These are phyloP conservation scores for Aspergillus neotritici DNA, from an alignment of 2,329 filamentous ascomycete species.

Conservation along the genomic window DNA sequence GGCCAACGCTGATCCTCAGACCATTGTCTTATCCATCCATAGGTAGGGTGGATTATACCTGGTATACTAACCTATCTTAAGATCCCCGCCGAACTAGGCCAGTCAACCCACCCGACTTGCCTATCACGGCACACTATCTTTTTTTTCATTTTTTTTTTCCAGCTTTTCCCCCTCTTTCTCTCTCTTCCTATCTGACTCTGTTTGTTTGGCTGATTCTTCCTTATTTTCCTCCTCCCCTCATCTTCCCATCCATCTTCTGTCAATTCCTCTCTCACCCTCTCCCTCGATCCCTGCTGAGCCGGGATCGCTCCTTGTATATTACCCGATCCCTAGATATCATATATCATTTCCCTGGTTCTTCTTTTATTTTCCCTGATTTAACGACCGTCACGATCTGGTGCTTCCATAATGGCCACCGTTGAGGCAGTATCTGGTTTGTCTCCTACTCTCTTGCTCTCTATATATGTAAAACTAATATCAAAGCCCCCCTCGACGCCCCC, in stretches of 20 bases:
- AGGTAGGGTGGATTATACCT: too few species aligned
- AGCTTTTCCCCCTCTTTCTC: conserved; percentile 9
- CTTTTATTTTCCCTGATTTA: conserved; percentile 8
- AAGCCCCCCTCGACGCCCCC: too few species aligned
- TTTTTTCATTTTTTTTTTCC: conserved; percentile 3
- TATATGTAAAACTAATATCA: too few species aligned
- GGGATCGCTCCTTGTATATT: too few species aligned
- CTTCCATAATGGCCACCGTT: conserved; percentile 15
- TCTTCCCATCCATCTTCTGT: conserved; percentile 6
- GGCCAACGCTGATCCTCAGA: too few species aligned
- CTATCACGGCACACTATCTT: background rate
- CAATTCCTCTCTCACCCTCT: conserved; percentile 11
- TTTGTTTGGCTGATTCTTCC: background rate
- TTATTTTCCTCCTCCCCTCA: conserved; percentile 2
- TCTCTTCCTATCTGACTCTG: conserved; percentile 8
- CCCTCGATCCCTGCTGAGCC: background rate
- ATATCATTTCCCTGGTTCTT: conserved; percentile 5
- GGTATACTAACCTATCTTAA: background rate
- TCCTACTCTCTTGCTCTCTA: too few species aligned
- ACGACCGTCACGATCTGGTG: conserved; percentile 18
- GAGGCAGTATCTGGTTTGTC: too few species aligned
- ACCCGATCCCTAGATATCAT: too few species aligned
- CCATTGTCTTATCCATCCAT: too few species aligned
- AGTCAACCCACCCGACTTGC: conserved; percentile 1
- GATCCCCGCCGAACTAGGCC: background rate